phyloP scores from a whole-genome alignment of 1,284 basidiomycete species.

The Trametes pubescens region DNA sequence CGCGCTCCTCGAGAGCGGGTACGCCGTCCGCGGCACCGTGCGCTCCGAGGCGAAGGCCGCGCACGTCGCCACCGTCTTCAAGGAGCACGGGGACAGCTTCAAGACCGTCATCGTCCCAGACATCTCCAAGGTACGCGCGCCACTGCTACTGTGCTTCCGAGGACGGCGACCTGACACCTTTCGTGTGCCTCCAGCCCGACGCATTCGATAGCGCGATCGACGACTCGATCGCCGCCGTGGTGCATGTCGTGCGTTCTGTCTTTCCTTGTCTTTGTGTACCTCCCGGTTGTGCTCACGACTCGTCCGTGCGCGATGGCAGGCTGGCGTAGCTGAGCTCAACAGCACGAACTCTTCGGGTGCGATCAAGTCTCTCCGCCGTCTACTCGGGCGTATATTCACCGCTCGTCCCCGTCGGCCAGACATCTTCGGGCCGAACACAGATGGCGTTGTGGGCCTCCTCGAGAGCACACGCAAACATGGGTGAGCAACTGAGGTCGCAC shows the following conservation, averaged over 20 bases:
- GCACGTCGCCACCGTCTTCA: constrained; percentile 56
- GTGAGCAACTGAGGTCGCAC: background rate
- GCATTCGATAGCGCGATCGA: constrained; percentile 17
- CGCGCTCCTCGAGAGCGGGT: constrained; percentile 49
- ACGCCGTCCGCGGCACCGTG: constrained; percentile 63
- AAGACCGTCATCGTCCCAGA: constrained; percentile 61
- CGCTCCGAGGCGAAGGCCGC: constrained; percentile 57
- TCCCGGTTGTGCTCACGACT: background rate
- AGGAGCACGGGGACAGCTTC: constrained; percentile 53
- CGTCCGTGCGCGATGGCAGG: constrained; percentile 1
- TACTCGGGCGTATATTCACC: background rate
- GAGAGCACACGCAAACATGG: constrained; percentile 14
- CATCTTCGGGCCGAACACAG: constrained; percentile 22
- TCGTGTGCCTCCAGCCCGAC: constrained; percentile 4
- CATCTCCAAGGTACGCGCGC: constrained; percentile 52
- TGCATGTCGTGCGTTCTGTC: constrained; percentile 51
- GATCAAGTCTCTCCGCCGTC: background rate
- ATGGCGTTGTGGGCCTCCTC: constrained; percentile 23
- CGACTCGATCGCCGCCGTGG: constrained; percentile 34
- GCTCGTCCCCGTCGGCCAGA: background rate
- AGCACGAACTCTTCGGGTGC: constrained; percentile 4
- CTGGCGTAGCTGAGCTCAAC: constrained; percentile 15
- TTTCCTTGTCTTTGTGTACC: too few species aligned
- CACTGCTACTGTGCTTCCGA: background rate
- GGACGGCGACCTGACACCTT: background rate